These are phyloP conservation scores for Aphanocladium album DNA, from an alignment of 2,329 filamentous ascomycete genomes.

Conservation along the genomic window DNA sequence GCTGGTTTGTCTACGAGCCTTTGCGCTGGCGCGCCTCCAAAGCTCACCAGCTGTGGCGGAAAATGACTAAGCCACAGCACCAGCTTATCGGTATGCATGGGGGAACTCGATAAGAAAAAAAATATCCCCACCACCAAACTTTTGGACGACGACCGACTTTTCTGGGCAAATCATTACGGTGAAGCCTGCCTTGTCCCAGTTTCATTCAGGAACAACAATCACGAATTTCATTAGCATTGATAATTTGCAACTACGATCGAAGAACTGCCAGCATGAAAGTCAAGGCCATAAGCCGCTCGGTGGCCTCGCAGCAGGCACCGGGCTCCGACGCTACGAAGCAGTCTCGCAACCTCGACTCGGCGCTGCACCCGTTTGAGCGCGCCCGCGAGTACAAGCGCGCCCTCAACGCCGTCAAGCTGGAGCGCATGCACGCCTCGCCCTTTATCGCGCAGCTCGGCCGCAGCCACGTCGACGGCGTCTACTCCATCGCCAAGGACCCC, in stretches of 20 bases:
- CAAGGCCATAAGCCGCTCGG: constrained; percentile 62
- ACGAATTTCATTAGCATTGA: background rate
- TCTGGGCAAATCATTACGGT: background rate
- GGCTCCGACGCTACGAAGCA: constrained; percentile 61
- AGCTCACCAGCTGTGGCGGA: constrained; percentile 1
- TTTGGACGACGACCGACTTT: constrained; percentile 1
- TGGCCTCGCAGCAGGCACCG: constrained; percentile 59
- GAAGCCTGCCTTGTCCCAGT: background rate
- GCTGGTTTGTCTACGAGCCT: background rate
- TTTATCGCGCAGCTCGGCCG: constrained; percentile 83
- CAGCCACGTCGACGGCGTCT: constrained; percentile 85
- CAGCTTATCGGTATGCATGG: constrained; percentile 5
- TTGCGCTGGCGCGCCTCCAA: background rate
- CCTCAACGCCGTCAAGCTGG: constrained; percentile 78
- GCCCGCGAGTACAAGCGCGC: constrained; percentile 65
- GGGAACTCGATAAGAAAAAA: constrained; percentile 9
- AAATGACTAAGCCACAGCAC: constrained; percentile 12
- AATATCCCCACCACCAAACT: constrained; percentile 11
- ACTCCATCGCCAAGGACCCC: constrained; percentile 75
- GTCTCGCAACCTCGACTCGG: constrained; percentile 72
- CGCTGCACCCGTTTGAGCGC: constrained; percentile 84
- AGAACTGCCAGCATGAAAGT: constrained; percentile 44
- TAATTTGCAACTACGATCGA: background rate
- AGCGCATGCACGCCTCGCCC: constrained; percentile 74
- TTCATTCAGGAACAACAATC: too few relatives aligned